Percentiles rank a stretch among this genome's conserved stretches.
Conservation (phyloP, 352 stramenopile species). For the Globisporangium yorkense region DNA sequence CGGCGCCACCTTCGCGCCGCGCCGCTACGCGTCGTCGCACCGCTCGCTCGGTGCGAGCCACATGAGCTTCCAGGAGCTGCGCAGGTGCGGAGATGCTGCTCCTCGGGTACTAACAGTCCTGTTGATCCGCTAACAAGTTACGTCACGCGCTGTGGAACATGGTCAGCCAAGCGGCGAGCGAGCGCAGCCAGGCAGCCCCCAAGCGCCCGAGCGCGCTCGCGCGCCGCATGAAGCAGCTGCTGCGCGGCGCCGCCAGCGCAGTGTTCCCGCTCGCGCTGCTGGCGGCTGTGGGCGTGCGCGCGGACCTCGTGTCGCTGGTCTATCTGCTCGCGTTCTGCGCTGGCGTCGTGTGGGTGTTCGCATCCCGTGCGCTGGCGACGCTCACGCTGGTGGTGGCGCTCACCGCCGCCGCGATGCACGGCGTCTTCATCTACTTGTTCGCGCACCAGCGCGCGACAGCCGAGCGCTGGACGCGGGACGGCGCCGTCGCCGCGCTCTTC, state of each 20-base stretch:
- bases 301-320: conserved; percentile 52
- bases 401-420: conserved; percentile 37
- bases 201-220: conserved; percentile 14
- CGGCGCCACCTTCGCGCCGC: conserved; percentile 1
- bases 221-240: conserved; percentile 12
- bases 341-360: conserved; percentile 57
- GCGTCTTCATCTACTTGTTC: conserved; percentile 23
- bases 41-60: conserved; percentile 7
- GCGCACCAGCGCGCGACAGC: conserved; percentile 8
- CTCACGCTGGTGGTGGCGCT: conserved; percentile 43
- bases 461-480: conserved; percentile 7
- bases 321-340: conserved; percentile 70
- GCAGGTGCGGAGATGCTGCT: conserved; percentile 1
- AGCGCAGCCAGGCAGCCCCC: conserved; percentile 1
- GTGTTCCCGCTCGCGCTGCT: conserved; percentile 51
- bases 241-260: conserved; percentile 21
- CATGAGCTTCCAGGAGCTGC: conserved; percentile 11
- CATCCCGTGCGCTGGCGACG: conserved; percentile 38
- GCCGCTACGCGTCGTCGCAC: conserved; percentile 12
- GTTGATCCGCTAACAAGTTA: not conserved
- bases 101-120: not conserved
- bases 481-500: conserved; percentile 27
- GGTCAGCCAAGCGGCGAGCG: conserved; percentile 3
- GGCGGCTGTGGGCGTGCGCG: conserved; percentile 37
- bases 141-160: too few species aligned